A percentile compares a stretch with the other conserved stretches of the same genome.
phyloP scores from a whole-genome alignment of 768 basidiomycete species.

The Lactarius tabidus region DNA sequence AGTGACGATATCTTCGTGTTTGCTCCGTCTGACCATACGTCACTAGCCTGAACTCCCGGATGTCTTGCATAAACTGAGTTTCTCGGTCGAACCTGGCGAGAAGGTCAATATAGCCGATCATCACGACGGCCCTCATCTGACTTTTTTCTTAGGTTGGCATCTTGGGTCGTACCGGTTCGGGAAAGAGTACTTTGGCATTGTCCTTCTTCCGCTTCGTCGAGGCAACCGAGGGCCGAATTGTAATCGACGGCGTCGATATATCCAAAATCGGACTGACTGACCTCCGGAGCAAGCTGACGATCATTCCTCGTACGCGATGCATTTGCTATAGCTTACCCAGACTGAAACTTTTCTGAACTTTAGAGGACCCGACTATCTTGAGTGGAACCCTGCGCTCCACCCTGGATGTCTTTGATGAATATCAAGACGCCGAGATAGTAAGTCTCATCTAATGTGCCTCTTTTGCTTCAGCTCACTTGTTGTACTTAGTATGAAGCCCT shows the following conservation, averaged over 20 bases:
- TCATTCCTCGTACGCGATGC: constrained; percentile 58
- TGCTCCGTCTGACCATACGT: constrained; percentile 7
- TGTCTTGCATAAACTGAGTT: constrained; percentile 76
- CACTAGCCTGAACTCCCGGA: constrained; percentile 77
- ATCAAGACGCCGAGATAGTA: constrained; percentile 79
- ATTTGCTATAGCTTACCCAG: not conserved
- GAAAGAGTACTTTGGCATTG: constrained; percentile 78
- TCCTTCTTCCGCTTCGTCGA: constrained; percentile 93
- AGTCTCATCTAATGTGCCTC: constrained; percentile 27
- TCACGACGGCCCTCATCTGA: not conserved
- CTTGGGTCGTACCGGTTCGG: constrained; percentile 60
- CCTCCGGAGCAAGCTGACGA: constrained; percentile 70
- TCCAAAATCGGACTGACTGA: constrained; percentile 77
- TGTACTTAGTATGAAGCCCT: constrained; percentile 66
- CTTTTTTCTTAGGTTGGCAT: constrained; percentile 52
- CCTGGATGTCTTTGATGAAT: constrained; percentile 83
- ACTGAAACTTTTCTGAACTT: not conserved
- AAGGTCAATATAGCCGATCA: constrained; percentile 48
- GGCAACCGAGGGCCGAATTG: constrained; percentile 67
- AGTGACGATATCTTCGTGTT: not conserved
- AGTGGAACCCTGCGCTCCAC: constrained; percentile 79
- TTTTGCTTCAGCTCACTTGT: constrained; percentile 9
- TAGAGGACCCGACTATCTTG: constrained; percentile 87
- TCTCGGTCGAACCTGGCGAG: constrained; percentile 68
- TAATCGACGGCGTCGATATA: constrained; percentile 78